Evolutionary conservation across 2,329 filamentous ascomycete species (phyloP), one percentile per base, ranked within the genome.

Genomic region (Phoma herbarum): DNA sequence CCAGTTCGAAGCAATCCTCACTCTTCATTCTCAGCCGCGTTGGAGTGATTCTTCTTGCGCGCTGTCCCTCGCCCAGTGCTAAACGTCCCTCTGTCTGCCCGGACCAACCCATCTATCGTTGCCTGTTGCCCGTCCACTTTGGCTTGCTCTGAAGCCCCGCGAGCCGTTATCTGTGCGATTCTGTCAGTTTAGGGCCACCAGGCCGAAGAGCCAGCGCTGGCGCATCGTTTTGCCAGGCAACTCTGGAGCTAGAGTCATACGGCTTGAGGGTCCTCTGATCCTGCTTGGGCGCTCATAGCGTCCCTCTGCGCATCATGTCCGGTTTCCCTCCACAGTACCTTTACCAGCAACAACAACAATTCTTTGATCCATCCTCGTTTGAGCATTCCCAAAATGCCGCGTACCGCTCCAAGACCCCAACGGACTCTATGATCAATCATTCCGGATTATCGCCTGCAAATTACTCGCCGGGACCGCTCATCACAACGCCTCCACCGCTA

Each of bases 401-500:
- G 31, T 67, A 58, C 54, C 65, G 70, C 11, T 66, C 73, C n/a
- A 77, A 76, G 62, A 74, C 75, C 41, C 74, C 74, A 37, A 70
- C 72, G 1, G 68, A 69, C 37, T 75, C 74, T 11, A 47, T 77
- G 53, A 63, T 73, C 59, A 75, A 73, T 52, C 72, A 76, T 59
- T 65, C 69, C 39, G 71, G 72, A 37, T 63, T 60, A 14, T 76
- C 74, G n/a, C 73, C 75, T 45, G 68, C 66, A 11, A 68, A 71
- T 25, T 65, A 60, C 25, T 76, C 74, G n/a, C 73, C 75, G 35
- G 68, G 68, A 11, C 71, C 74, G 22, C 68, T 76, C 54, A 71
- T 69, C 49, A 75, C 68, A 28, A 65, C 72, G 31, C 72, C 74
- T 45, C 69, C 72, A 45, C 68, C 70, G n/a, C 42, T 67, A 49